Percentiles rank a stretch among this genome's conserved stretches.
Conservation (phyloP, 140 eudicot genomes). For the Senecio squalidus region DNA sequence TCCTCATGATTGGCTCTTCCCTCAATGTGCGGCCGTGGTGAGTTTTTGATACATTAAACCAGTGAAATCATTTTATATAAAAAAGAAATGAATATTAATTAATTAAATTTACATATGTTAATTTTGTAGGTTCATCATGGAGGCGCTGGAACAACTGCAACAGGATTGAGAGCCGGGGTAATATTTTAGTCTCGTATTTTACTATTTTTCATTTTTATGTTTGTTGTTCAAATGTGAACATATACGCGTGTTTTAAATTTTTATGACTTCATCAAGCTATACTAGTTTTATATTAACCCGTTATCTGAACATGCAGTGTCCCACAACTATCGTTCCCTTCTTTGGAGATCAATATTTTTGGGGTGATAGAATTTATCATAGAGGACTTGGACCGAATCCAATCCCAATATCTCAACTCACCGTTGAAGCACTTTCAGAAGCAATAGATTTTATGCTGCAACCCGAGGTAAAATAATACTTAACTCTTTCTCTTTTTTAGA, state of each 20-base stretch:
- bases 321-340: constrained; percentile 87
- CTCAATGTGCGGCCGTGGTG: constrained; percentile 95
- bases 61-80: background rate
- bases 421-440: constrained; percentile 73
- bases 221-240: no score
- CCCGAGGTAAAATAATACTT: constrained; percentile 54
- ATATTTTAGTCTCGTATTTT: background rate
- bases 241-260: background rate
- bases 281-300: background rate
- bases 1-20: constrained; percentile 97
- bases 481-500: no score
- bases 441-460: constrained; percentile 80
- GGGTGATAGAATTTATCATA: constrained; percentile 83
- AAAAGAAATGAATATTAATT: background rate
- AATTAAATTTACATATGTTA: background rate
- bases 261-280: background rate
- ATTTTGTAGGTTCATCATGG: constrained; percentile 90
- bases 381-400: constrained; percentile 86
- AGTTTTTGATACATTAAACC: constrained; percentile 24
- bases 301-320: constrained; percentile 59
- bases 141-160: constrained; percentile 99
- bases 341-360: constrained; percentile 97
- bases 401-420: constrained; percentile 73
- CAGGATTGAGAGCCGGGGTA: constrained; percentile 96
- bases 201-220: background rate